These are phyloP conservation scores for Lactarius akahatsu DNA, from an alignment of 768 basidiomycete species.

Conservation along the genomic window DNA sequence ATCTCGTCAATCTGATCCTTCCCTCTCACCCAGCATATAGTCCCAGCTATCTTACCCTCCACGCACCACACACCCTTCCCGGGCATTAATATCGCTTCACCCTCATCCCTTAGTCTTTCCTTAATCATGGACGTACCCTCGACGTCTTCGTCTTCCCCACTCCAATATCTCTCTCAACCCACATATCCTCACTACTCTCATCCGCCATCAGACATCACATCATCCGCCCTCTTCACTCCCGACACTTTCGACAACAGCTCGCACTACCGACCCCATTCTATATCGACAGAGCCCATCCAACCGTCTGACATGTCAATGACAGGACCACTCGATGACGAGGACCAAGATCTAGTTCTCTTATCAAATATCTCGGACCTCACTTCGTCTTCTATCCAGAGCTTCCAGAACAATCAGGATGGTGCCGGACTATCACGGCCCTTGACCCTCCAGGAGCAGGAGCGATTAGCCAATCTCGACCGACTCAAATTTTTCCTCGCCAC, in stretches of 20 bases:
- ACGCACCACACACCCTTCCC: constrained; percentile 15
- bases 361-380: constrained; percentile 23
- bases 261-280: constrained; percentile 14
- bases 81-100: constrained; percentile 18
- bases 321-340: constrained; percentile 28
- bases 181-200: constrained; percentile 27
- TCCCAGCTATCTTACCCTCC: constrained; percentile 23
- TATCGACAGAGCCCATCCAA: constrained; percentile 20
- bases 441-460: constrained; percentile 62
- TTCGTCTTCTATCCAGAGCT: constrained; percentile 25
- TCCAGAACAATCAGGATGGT: constrained; percentile 18
- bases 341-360: constrained; percentile 26
- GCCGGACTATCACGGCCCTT: constrained; percentile 54
- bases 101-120: constrained; percentile 9
- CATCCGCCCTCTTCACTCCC: constrained; percentile 21
- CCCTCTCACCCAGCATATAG: constrained; percentile 18
- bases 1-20: constrained; percentile 11
- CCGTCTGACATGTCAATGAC: constrained; percentile 18
- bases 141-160: constrained; percentile 14
- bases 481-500: constrained; percentile 90
- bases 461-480: constrained; percentile 70
- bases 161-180: constrained; percentile 24
- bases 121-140: constrained; percentile 24
- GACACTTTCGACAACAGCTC: constrained; percentile 7
- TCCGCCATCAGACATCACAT: constrained; percentile 13